Evolutionary conservation across 2,329 filamentous ascomycete species (phyloP), one percentile per base, ranked within the genome.

Genomic region (Endoconidiophora laricicola): DNA sequence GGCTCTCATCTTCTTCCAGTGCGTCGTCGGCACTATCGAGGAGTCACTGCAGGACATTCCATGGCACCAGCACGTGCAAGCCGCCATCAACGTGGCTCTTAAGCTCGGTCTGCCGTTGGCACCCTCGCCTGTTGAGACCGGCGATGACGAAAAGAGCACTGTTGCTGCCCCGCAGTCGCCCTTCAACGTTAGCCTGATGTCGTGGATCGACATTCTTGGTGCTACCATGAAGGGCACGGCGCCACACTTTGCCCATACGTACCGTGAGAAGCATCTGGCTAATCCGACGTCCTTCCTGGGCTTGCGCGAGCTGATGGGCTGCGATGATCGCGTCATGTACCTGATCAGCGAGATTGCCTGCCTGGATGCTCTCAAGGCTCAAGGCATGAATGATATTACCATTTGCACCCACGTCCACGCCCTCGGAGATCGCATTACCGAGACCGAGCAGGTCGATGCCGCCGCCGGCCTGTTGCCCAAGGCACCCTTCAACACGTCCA

Each of bases 121-220:
- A 12, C 29, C 39, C 2, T 29, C 40, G 10, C 18, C 44, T 29
- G 38, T 37, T 5, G 43, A 26, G 5, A 26, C 49, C 5, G 29
- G 22, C 10, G 20, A 38, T 4, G 26, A 29, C 5, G 26, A 36
- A 3, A 23, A 29, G 18, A 12, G 12, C 18, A 23, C 40, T 4
- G 10, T 41, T 4, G 10, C 33, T 36, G 26, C 61, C 38, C 56
- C 56, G 39, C 81, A 81, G 55, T 78, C 84, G 4, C 83, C 86
- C 9, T 95, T 95, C 76, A 94, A 88, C 73, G 95, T 95, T 87
- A 88, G 86, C 1, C 70, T 94, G 55, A 83, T 86, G 4, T 74
- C 87, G 7, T 96, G 91, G 91, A 94, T 96, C 60, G 91, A 98
- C 65, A 95, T 98, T 57, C 77, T 96, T 33, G 91, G 91, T 55